phyloP scores from a whole-genome alignment of 177 flowering plant genomes.

The Vitis hybrid region DNA sequence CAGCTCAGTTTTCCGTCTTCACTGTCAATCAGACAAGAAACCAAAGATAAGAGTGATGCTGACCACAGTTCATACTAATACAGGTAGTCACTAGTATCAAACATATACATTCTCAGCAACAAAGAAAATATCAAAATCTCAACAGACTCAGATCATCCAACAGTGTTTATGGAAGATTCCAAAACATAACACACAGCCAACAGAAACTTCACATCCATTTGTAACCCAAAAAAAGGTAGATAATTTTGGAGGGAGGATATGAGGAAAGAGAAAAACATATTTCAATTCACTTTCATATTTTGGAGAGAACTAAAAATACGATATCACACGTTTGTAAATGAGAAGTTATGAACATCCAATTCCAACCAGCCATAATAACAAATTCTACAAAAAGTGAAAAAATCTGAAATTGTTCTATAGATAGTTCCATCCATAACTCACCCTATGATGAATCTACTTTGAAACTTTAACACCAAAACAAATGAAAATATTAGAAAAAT shows the following conservation, averaged over 20 bases:
- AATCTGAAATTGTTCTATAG: no score
- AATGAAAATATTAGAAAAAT: no score
- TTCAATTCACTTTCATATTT: not conserved
- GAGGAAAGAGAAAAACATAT: not conserved
- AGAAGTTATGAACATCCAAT: no score
- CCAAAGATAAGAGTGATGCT: slow-evolving; percentile 6
- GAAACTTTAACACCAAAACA: no score
- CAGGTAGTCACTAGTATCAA: not conserved
- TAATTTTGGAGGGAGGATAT: not conserved
- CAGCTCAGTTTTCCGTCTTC: slow-evolving; percentile 86
- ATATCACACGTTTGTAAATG: no score
- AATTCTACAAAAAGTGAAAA: no score
- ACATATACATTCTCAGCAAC: no score
- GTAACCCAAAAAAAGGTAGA: not conserved
- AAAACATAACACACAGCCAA: not conserved
- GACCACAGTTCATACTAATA: not conserved
- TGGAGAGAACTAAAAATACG: not conserved
- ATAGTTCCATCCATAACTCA: no score
- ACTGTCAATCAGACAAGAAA: slow-evolving; percentile 46
- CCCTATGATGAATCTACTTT: no score
- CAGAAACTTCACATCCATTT: not conserved
- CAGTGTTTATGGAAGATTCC: not conserved
- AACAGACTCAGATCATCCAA: not conserved
- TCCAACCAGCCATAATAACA: no score
- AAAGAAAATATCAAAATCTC: not conserved